These are phyloP conservation scores for Quercus suber DNA, from an alignment of 306 rosid genomes.

Conservation along the genomic window DNA sequence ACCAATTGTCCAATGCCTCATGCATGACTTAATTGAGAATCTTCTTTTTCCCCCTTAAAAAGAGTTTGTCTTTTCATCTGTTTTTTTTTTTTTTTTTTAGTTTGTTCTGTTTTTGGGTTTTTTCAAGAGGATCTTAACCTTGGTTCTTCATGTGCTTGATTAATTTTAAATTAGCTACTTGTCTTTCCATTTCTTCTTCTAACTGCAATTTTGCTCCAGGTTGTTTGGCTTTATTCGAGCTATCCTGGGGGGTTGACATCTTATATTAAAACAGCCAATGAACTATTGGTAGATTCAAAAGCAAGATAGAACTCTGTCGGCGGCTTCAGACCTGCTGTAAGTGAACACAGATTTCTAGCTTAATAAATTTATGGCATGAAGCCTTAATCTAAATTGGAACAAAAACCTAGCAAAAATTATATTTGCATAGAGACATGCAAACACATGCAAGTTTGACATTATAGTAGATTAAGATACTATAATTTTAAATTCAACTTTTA, in stretches of 20 bases:
- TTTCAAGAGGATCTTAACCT: background rate
- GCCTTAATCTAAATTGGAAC: background rate
- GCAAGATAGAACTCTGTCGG: slow-evolving; percentile 76
- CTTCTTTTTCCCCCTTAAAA: too few relatives aligned
- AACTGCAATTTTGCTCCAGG: slow-evolving; percentile 32
- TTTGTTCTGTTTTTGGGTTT: background rate
- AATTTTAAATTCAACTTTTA: background rate
- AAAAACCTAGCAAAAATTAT: background rate
- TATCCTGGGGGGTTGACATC: slow-evolving; percentile 78
- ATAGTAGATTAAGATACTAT: background rate
- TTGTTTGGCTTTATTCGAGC: slow-evolving; percentile 62
- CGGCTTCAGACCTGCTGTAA: slow-evolving; percentile 87
- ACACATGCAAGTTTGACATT: background rate
- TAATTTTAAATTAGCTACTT: background rate
- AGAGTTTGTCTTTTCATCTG: too few relatives aligned
- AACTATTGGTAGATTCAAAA: slow-evolving; percentile 78
- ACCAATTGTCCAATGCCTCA: too few relatives aligned
- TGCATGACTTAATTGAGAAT: too few relatives aligned
- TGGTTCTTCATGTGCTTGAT: background rate
- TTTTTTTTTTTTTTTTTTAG: background rate
- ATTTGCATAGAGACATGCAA: background rate
- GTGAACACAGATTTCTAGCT: slow-evolving; percentile 14
- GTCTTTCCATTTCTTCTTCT: slow-evolving; percentile 8
- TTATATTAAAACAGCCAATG: slow-evolving; percentile 70
- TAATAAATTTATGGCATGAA: background rate